Conservation (phyloP, 768 basidiomycete genomes). For the Austroboletus festivus region DNA sequence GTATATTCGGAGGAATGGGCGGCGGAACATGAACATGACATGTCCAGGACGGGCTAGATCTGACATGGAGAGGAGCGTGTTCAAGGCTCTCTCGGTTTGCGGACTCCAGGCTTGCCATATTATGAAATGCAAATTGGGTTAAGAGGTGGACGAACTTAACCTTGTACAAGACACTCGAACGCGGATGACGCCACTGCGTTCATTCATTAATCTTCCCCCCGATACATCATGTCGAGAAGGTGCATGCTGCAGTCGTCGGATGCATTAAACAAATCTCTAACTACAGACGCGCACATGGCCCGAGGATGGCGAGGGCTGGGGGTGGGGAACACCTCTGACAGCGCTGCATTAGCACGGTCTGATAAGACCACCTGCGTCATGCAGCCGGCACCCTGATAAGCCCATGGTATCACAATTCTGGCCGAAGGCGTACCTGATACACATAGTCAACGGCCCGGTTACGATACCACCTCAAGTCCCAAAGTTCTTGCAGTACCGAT, state of each 20-base stretch:
- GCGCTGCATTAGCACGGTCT: slow-evolving; percentile 9
- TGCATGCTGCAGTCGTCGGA: slow-evolving; percentile 18
- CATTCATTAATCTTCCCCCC: slow-evolving; percentile 34
- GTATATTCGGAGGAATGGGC: slow-evolving; percentile 52
- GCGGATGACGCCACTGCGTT: slow-evolving; percentile 29
- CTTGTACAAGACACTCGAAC: slow-evolving; percentile 31
- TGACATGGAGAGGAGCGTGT: slow-evolving; percentile 27
- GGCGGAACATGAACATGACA: slow-evolving; percentile 24
- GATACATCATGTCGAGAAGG: slow-evolving; percentile 31
- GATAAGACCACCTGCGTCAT: slow-evolving; percentile 26
- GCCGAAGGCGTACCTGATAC: slow-evolving; percentile 28
- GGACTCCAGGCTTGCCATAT: slow-evolving; percentile 29
- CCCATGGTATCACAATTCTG: slow-evolving; percentile 16
- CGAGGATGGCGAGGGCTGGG: slow-evolving; percentile 9
- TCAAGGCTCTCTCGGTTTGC: slow-evolving; percentile 26
- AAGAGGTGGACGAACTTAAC: slow-evolving; percentile 37
- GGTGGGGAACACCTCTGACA: slow-evolving; percentile 10
- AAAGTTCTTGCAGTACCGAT: slow-evolving; percentile 86
- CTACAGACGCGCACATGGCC: slow-evolving; percentile 23
- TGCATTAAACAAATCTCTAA: slow-evolving; percentile 22
- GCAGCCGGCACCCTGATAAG: slow-evolving; percentile 19
- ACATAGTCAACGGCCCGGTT: slow-evolving; percentile 29
- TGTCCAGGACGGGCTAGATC: slow-evolving; percentile 23
- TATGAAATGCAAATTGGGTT: slow-evolving; percentile 45
- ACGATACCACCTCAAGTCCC: slow-evolving; percentile 89